Base-by-base conservation (phyloP, 768 basidiomycete genomes). In the Lepiota brunneoincarnata region DNA sequence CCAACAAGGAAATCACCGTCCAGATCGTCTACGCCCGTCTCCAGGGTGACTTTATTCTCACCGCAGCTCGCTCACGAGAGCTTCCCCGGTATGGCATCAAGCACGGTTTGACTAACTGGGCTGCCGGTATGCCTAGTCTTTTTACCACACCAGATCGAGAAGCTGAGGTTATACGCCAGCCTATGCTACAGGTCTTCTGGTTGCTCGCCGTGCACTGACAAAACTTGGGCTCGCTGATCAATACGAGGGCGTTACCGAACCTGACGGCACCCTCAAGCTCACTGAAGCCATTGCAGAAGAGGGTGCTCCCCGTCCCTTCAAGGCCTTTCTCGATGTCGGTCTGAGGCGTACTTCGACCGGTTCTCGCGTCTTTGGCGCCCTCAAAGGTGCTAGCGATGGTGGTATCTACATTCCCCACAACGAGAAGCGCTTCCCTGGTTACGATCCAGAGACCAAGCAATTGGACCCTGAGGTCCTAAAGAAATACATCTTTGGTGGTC, bases 101-200 rank as follows among this genome's bases (percentile, higher is more conserved):
- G 69, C 95, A 98, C 72, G 97, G 97, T 74, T 81, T 99, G 47
- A 98, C 96, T 55, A 99, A 99, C 80, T 98, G 97, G 97, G 79
- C 94, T 58, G 95, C 97, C 60, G 91, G 92, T 93, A 62, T 45
- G 79, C 60, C 10, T 6, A 35, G 10, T 38, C 41, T 49, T 45
- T 12, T 18, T 6, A 24, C 21, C 26, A 31, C 7, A 31, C 12
- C 39, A 7, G 39, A 1, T 46, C 46, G 39, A 48, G 57, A 58
- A 28, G 39, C 52, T 2, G 49, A 31, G 55, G 7, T 53, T 40
- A 7, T 26, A 9, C 37, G 21, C 28, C 55, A 92, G 94, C 95
- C 48, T 99, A 98, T 72, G 97, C 97, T 38, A 97, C 96, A 61
- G 97, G 97, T 67, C 86, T 99, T 48, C 87, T 99, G 39, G 83